Conservation (phyloP, 768 basidiomycete genomes). For the Amanita exitialis region DNA sequence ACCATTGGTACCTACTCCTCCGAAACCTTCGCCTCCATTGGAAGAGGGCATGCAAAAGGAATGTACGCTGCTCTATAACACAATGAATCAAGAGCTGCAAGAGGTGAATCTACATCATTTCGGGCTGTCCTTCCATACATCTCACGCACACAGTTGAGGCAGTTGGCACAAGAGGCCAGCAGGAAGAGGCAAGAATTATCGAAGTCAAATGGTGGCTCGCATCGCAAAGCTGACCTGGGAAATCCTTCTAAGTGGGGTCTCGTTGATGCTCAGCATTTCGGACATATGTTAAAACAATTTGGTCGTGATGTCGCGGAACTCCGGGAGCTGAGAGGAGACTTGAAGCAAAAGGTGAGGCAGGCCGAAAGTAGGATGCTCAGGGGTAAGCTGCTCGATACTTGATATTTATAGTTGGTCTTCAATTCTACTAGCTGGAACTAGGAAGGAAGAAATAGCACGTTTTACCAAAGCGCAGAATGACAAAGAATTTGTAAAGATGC, state of each 20-base stretch:
- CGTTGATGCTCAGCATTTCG: conserved; percentile 42
- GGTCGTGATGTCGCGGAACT: conserved; percentile 43
- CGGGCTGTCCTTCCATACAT: background rate
- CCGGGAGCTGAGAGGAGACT: conserved; percentile 29
- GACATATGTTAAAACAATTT: conserved; percentile 34
- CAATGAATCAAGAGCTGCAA: conserved; percentile 43
- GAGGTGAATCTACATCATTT: conserved; percentile 32
- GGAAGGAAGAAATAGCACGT: conserved; percentile 73
- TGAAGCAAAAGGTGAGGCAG: conserved; percentile 37
- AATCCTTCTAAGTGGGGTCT: conserved; percentile 42
- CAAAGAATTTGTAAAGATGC: conserved; percentile 66
- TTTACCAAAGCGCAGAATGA: conserved; percentile 75
- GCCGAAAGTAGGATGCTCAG: conserved; percentile 59
- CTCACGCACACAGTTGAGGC: conserved; percentile 28
- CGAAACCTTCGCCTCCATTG: conserved; percentile 16
- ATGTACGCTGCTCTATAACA: conserved; percentile 37
- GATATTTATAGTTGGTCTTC: background rate
- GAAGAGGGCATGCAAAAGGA: conserved; percentile 65
- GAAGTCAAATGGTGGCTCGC: conserved; percentile 28
- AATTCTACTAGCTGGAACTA: conserved; percentile 51
- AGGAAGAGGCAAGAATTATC: conserved; percentile 24
- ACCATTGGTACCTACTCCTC: conserved; percentile 8
- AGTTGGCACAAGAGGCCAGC: conserved; percentile 26
- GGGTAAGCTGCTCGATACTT: conserved; percentile 27
- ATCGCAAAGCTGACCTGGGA: conserved; percentile 34